phyloP scores from a whole-genome alignment of 75 land plant species.

The Picea glauca region DNA sequence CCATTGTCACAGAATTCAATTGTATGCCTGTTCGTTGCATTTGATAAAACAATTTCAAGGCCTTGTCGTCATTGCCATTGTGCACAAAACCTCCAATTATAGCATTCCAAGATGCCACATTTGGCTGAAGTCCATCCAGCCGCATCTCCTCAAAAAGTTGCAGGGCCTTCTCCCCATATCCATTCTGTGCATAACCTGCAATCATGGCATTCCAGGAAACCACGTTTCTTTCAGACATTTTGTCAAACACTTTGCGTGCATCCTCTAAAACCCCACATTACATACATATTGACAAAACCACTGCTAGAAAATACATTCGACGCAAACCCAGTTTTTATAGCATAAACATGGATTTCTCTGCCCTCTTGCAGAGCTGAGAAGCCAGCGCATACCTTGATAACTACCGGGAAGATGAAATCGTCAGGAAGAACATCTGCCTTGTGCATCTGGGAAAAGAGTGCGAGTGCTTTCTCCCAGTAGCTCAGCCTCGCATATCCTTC shows the following conservation, averaged over 20 bases:
- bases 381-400: too few relatives aligned
- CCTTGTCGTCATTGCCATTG: neutral
- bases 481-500: constrained; percentile 19
- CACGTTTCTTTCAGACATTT: constrained; percentile 26
- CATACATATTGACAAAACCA: constrained; percentile 60
- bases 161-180: constrained; percentile 35
- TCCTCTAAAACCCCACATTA: constrained; percentile 53
- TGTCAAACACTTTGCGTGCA: constrained; percentile 34
- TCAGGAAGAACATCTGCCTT: too few relatives aligned
- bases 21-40: constrained; percentile 2
- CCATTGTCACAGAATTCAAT: neutral
- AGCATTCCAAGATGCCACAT: constrained; percentile 17
- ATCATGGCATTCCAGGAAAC: constrained; percentile 68
- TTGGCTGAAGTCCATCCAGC: neutral
- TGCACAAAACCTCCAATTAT: constrained; percentile 8
- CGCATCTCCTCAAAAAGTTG: constrained; percentile 14
- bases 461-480: too few relatives aligned
- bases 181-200: constrained; percentile 43
- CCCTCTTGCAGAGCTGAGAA: too few relatives aligned
- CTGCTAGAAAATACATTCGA: constrained; percentile 38
- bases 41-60: constrained; percentile 8
- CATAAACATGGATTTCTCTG: constrained; percentile 29
- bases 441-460: too few relatives aligned
- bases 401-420: too few relatives aligned
- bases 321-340: constrained; percentile 24